Base-by-base conservation (phyloP, 306 rosid species). In the Lagenaria siceraria region DNA sequence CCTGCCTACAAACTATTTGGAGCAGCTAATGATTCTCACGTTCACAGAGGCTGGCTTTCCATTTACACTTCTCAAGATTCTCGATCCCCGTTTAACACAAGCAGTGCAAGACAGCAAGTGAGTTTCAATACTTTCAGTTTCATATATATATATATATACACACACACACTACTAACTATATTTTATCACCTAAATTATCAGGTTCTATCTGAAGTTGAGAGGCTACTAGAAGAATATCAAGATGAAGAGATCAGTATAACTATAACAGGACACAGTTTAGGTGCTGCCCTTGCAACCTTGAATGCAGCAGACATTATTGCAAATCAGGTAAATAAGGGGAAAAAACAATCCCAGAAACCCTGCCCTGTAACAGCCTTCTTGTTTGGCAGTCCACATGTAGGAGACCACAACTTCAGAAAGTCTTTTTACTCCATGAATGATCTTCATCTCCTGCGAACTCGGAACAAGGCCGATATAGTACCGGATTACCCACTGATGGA, bases 231-330 rank as follows among this genome's bases (percentile, higher is more conserved):
- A 29, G 43, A 77, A 72, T 95, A 78, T 69, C 83, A 86, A 82
- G 68, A 87, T 42, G 93, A 95, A 64, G 99, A 95, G 78, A 86
- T 90, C 72, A 95, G 99, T 86, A 92, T 95, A 83, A 90, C 96
- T 0, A 54, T 89, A 78, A 84, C 92, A 1, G 97, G 97, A 15
- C 97, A 92, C 68, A 95, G 98, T 79, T 83, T 95, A 81, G 99
- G 99, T 21, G 97, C 97, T 10, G 93, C 97, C 79, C 31, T 92
- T 38, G 93, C 93, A 42, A 90, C 89, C 6, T 49, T 90, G 22
- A 92, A 83, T 61, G 91, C 91, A 13, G 55, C 80, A 8, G 98
- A 92, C 83, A 87, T 92, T 53, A 85, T 81, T 31, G 53, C 68
- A 33, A 85, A 87, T 56, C 83, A 86, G 38, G 31, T 82, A 2